A percentile compares a stretch with the other conserved stretches of the same genome.
phyloP scores from a whole-genome alignment of 2,329 filamentous ascomycete genomes.

The Tolypocladium tropicale region DNA sequence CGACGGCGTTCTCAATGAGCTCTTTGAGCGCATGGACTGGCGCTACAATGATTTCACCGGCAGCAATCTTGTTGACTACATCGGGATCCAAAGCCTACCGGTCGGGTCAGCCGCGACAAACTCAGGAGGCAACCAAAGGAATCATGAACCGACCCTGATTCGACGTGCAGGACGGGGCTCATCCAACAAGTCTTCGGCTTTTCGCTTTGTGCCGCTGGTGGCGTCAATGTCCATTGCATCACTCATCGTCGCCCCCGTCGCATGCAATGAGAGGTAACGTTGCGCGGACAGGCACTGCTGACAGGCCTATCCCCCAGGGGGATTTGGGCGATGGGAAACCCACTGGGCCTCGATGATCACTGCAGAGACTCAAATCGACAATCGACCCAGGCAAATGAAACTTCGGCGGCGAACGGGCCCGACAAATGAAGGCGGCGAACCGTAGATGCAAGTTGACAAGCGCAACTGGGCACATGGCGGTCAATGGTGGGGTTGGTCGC shows the following conservation, averaged over 20 bases:
- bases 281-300: not conserved
- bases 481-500: not conserved
- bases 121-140: not conserved
- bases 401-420: not conserved
- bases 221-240: slow-evolving; percentile 35
- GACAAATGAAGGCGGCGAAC: no score
- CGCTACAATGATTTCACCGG: slow-evolving; percentile 95
- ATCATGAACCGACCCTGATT: slow-evolving; percentile 32
- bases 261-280: not conserved
- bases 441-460: not conserved
- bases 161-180: slow-evolving; percentile 32
- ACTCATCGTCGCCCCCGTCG: slow-evolving; percentile 12
- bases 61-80: slow-evolving; percentile 97
- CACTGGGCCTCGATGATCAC: not conserved
- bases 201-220: slow-evolving; percentile 35
- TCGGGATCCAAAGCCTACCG: slow-evolving; percentile 71
- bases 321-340: not conserved
- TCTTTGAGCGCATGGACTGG: slow-evolving; percentile 95
- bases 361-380: not conserved
- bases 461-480: not conserved
- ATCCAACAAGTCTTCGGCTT: slow-evolving; percentile 28
- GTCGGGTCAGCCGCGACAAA: not conserved
- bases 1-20: slow-evolving; percentile 91
- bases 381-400: not conserved
- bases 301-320: not conserved